Evolutionary conservation across 805 yeast genomes (phyloP).

Genomic region (Lipomyces kockii): DNA sequence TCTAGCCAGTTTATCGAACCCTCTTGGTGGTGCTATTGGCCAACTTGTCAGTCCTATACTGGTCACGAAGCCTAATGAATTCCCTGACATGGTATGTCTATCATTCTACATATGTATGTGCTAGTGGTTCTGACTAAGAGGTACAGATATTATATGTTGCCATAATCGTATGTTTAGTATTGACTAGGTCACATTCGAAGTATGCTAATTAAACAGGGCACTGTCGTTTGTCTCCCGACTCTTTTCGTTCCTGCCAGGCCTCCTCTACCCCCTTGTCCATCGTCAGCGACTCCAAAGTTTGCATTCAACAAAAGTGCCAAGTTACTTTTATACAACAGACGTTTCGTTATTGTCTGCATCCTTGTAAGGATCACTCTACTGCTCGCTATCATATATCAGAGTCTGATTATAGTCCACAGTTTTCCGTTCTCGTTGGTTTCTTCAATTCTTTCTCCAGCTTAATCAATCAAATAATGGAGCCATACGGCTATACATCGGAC

Average conservation of each 20-base stretch:
- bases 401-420: slow-evolving; percentile 32
- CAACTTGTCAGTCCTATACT: slow-evolving; percentile 45
- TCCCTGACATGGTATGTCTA: slow-evolving; percentile 37
- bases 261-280: slow-evolving; percentile 44
- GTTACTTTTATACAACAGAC: slow-evolving; percentile 26
- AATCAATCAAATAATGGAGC: slow-evolving; percentile 44
- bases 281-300: slow-evolving; percentile 41
- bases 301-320: slow-evolving; percentile 36
- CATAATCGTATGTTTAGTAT: slow-evolving; percentile 16
- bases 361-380: slow-evolving; percentile 3
- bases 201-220: slow-evolving; percentile 18
- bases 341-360: slow-evolving; percentile 28
- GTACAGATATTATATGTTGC: slow-evolving; percentile 17
- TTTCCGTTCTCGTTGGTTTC: slow-evolving; percentile 44
- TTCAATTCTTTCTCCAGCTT: slow-evolving; percentile 44
- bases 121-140: background rate
- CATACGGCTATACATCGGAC: slow-evolving; percentile 45
- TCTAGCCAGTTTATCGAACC: slow-evolving; percentile 44
- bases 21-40: slow-evolving; percentile 46
- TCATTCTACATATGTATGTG: background rate
- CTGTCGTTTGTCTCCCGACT: slow-evolving; percentile 28
- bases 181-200: too few relatives aligned
- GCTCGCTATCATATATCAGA: background rate
- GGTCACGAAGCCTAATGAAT: slow-evolving; percentile 37
- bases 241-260: slow-evolving; percentile 40